Evolutionary conservation across 768 basidiomycete species (phyloP).

Genomic region (Lepiota brunneoincarnata): DNA sequence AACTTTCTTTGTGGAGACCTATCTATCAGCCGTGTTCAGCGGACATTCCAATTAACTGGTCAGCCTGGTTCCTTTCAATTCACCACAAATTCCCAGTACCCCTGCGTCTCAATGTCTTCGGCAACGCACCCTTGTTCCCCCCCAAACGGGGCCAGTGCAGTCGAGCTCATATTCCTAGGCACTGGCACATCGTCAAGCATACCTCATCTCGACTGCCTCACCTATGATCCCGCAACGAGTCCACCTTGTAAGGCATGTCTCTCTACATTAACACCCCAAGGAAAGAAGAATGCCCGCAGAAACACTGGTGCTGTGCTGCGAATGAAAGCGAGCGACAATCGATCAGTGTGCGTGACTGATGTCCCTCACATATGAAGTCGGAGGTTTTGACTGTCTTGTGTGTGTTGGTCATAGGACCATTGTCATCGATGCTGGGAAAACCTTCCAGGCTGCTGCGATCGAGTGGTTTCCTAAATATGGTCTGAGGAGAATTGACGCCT

Average conservation of each 20-base stretch:
- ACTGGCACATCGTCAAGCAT: conserved; percentile 79
- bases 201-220: conserved; percentile 73
- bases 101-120: neutral
- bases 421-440: conserved; percentile 85
- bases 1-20: neutral
- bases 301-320: conserved; percentile 78
- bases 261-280: conserved; percentile 63
- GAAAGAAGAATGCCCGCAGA: conserved; percentile 80
- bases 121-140: neutral
- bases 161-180: conserved; percentile 78
- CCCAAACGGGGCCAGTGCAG: conserved; percentile 3
- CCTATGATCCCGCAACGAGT: conserved; percentile 49
- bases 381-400: neutral
- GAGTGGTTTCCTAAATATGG: conserved; percentile 67
- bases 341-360: conserved; percentile 45
- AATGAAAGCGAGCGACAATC: conserved; percentile 37
- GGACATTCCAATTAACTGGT: neutral
- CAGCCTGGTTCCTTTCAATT: neutral
- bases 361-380: neutral
- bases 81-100: neutral
- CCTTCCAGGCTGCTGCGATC: conserved; percentile 56
- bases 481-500: conserved; percentile 50
- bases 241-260: conserved; percentile 61
- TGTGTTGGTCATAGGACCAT: conserved; percentile 50
- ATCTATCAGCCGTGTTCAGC: neutral